Evolutionary conservation across 169 alveolate species (phyloP).

Genomic region (Amoebophrya sp.): DNA sequence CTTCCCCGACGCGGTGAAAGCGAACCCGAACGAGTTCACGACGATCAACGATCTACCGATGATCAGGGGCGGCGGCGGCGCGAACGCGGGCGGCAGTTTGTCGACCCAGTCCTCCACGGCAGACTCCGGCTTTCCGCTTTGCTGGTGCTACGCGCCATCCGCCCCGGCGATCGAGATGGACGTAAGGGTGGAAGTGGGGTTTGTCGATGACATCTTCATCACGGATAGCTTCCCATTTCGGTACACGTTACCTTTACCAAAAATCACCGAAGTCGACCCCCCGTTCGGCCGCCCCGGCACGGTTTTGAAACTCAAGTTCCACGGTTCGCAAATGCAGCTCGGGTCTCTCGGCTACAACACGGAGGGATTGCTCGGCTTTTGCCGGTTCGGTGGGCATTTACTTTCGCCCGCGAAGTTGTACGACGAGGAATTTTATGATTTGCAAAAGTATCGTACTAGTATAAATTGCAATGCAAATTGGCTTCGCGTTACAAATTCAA

Average conservation of each 20-base stretch:
- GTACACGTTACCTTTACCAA: not conserved
- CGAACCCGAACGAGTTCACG: not conserved
- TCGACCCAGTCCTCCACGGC: not conserved
- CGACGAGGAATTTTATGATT: not conserved
- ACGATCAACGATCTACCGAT: not conserved
- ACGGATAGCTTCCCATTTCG: not conserved
- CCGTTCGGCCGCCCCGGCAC: slow-evolving; percentile 2
- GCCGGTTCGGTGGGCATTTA: not conserved
- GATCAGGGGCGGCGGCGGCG: too few species aligned
- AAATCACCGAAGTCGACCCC: not conserved
- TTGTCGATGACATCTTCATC: not conserved
- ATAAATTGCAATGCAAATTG: too few species aligned
- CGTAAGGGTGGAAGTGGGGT: not conserved
- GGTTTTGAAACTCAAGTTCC: not conserved
- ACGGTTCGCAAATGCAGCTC: too few species aligned
- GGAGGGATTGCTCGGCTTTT: not conserved
- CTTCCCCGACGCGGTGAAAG: not conserved
- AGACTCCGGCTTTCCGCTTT: not conserved
- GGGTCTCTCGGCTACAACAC: not conserved
- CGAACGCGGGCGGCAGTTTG: too few species aligned
- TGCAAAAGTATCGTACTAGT: too few species aligned
- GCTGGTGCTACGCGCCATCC: not conserved
- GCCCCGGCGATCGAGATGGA: not conserved
- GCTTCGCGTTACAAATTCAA: too few species aligned
- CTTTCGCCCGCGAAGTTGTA: not conserved